These are phyloP conservation scores for Whalleya microplaca DNA, from an alignment of 2,329 filamentous ascomycete species.

Conservation along the genomic window DNA sequence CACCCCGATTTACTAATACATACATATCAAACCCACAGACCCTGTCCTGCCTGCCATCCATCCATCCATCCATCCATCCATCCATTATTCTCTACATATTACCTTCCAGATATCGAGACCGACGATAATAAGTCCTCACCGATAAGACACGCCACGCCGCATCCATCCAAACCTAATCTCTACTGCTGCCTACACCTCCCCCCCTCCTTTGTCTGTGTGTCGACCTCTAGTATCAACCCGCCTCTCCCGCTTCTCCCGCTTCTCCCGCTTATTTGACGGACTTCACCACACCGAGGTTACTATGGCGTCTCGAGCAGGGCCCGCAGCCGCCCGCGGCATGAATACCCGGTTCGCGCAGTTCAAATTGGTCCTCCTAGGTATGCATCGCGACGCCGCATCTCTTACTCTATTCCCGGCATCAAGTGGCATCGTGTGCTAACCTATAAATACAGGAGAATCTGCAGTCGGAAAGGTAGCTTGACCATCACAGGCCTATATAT, in stretches of 20 bases:
- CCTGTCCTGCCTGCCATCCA: neutral
- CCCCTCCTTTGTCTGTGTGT: neutral
- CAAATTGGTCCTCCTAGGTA: constrained; percentile 96
- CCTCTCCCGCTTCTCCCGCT: neutral
- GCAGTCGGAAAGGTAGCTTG: constrained; percentile 89
- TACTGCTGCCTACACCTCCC: constrained; percentile 7
- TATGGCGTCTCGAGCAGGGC: constrained; percentile 84
- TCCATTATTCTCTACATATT: neutral
- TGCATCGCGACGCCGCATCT: constrained; percentile 37
- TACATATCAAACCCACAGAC: neutral
- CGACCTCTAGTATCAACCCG: constrained; percentile 3
- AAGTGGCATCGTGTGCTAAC: constrained; percentile 42
- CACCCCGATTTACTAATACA: neutral
- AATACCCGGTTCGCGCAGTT: constrained; percentile 96
- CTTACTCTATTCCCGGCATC: neutral
- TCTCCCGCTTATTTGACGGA: constrained; percentile 2
- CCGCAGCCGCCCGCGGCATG: constrained; percentile 63
- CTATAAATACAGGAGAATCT: constrained; percentile 75
- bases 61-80: constrained; percentile 1
- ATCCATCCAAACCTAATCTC: constrained; percentile 17
- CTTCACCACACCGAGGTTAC: constrained; percentile 37
- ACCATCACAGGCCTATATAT: constrained; percentile 13
- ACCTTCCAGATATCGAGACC: constrained; percentile 5
- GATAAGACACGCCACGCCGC: constrained; percentile 32
- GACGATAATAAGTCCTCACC: constrained; percentile 18